Base-by-base conservation (phyloP, 495 filamentous ascomycete species). In the Talaromyces borbonicus region DNA sequence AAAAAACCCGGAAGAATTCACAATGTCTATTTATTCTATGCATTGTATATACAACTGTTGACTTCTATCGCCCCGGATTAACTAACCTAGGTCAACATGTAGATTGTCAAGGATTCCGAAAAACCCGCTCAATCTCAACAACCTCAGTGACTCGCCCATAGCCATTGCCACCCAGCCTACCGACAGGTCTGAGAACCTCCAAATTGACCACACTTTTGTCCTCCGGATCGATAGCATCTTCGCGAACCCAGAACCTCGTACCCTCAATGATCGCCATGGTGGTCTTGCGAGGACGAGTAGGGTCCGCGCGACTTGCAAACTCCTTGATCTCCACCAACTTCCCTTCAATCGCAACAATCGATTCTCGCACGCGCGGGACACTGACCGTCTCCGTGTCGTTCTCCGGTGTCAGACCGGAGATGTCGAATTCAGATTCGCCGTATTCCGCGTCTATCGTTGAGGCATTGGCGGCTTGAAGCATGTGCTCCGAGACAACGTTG, bases 401-500 rank as follows among this genome's bases (percentile, higher is more conserved):
- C 3, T 72, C 81, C 3, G 85, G 82, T 12, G 83, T 84, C 48
- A 97, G 65, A 0, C 90, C 92, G 15, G 73, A 77, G 12, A 88
- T 62, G 9, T 75, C 73, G 87, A 90, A 97, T 63, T 97, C 90
- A 4, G 78, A 84, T 0, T 79, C 66, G 0, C 85, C 88, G 36
- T 81, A 81, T 0, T 90, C 89, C 0, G 85, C 74, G 56, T 95
- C 86, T 56, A 94, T 75, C 11, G 75, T 69, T 7, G 80, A 77
- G 15, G 77, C 73, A 58, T 97, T 96, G 15, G 90, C 90, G 0
- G 90, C 90, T 65, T 96, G 90, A 48, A 93, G 54, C 55, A 80
- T 93, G 61, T 80, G 77, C 66, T 95, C 88, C 0, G 75, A 79
- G 51, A 96, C 83, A 47, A 96, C 83, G 57, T 92, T 96, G 59